These are phyloP conservation scores for Penicillium crustosum DNA, from an alignment of 2,329 filamentous ascomycete genomes.

Conservation along the genomic window DNA sequence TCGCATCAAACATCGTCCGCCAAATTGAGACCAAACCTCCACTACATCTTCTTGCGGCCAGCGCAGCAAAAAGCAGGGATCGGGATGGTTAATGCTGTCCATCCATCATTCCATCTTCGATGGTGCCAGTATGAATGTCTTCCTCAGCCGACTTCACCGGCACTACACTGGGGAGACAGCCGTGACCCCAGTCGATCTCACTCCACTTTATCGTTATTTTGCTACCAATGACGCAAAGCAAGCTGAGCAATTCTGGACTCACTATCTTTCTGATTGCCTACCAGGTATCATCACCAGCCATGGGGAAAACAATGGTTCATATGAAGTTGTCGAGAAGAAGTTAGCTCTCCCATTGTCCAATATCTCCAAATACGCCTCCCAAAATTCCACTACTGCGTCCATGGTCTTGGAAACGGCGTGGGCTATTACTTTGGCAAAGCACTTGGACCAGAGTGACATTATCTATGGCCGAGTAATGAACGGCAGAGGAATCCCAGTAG, in stretches of 20 bases:
- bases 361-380: neutral
- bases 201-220: constrained; percentile 2
- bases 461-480: constrained; percentile 6
- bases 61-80: neutral
- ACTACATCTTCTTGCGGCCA: neutral
- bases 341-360: neutral
- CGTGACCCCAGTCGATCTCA: neutral
- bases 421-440: neutral
- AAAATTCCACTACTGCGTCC: neutral
- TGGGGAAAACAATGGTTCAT: neutral
- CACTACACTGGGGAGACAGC: constrained; percentile 12
- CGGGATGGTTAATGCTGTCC: constrained; percentile 14
- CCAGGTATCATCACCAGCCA: neutral
- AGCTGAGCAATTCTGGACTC: neutral
- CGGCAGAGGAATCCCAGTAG: neutral
- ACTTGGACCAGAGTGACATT: neutral
- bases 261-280: neutral
- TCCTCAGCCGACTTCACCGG: constrained; percentile 11
- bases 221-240: neutral
- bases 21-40: constrained; percentile 1
- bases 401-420: constrained; percentile 6
- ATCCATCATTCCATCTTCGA: constrained; percentile 18
- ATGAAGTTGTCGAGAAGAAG: neutral
- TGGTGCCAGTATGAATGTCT: constrained; percentile 12
- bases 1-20: neutral